Evolutionary conservation across 768 basidiomycete species (phyloP), one percentile per base, ranked within the genome.

Genomic region (Epithele typhae): DNA sequence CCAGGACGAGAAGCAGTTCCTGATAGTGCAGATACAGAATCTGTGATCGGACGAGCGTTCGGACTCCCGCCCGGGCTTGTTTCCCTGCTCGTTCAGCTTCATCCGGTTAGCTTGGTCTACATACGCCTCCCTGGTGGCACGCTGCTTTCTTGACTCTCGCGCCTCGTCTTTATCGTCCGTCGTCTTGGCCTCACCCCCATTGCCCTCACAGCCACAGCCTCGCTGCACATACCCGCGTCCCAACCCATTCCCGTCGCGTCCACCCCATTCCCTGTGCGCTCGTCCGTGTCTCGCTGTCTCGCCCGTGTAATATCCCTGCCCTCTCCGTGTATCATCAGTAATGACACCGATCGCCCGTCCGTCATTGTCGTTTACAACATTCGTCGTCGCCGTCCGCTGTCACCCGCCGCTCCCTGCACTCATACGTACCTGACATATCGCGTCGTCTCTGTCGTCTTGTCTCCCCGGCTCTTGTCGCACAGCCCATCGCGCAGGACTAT

Each of bases 1-100:
- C 14, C 55, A 82, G 81, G 82, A 97, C 64, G 93, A 97, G 78
- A 97, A 97, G 63, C 90, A 92, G 56, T 97, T 95, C 72, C 76
- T 96, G 59, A 91, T 97, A 55, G 83, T 82, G 24, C 93, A 97
- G 68, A 95, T 92, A 50, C 85, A 91, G 68, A 75, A 71, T 45
- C 77, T 92, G 48, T 92, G 53, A 55, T 45, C 17, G 11, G 2
- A 6, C 10, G 38, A 21, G 18, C 27, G 41, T 8, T 15, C 25
- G 43, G 12, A 33, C 37, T 32, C 41, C 41, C 27, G 32, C 23
- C 15, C 12, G 5, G 1, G 14, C 24, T 4, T 12, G 19, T 18
- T 8, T 12, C 22, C 22, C 22, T 25, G 18, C 25, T 34, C 18
- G 36, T 11, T 22, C 22, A 19, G 17, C 38, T 21, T 18, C 42